Conservation (phyloP, 139 green algal genomes). For the Protoeuglena noctilucae region DNA sequence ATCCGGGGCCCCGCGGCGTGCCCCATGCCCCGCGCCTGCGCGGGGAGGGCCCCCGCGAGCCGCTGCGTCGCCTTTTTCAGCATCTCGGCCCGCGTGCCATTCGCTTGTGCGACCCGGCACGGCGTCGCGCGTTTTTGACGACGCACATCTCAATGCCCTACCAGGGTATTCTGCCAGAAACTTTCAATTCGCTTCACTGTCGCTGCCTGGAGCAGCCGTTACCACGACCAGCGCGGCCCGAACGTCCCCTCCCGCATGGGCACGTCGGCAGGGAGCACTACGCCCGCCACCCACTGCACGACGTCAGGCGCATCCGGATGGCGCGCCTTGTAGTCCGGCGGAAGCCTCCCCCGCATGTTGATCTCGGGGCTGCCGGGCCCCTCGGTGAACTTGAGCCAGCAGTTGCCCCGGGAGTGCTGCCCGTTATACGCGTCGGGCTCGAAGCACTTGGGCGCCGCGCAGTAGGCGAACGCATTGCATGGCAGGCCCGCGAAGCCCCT, state of each 20-base stretch:
- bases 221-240: conserved; percentile 33
- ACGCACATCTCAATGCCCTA: too few species aligned
- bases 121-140: too few species aligned
- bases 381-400: conserved; percentile 80
- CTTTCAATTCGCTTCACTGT: too few species aligned
- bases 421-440: conserved; percentile 58
- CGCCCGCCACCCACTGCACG: conserved; percentile 43
- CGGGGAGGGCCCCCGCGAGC: too few species aligned
- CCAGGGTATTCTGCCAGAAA: too few species aligned
- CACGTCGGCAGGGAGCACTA: conserved; percentile 37
- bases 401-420: conserved; percentile 55
- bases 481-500: conserved; percentile 37
- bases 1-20: too few species aligned
- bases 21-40: too few species aligned
- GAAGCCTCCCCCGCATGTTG: conserved; percentile 29
- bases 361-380: conserved; percentile 46
- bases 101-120: too few species aligned
- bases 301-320: conserved; percentile 21
- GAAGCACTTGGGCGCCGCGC: conserved; percentile 47
- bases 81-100: too few species aligned
- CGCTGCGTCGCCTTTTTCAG: too few species aligned
- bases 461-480: conserved; percentile 73
- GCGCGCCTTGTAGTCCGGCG: conserved; percentile 12
- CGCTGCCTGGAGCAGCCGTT: too few species aligned
- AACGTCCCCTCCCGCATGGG: conserved; percentile 41